These are phyloP conservation scores for Mycena capillaripes DNA, from an alignment of 768 basidiomycete species.

Conservation along the genomic window DNA sequence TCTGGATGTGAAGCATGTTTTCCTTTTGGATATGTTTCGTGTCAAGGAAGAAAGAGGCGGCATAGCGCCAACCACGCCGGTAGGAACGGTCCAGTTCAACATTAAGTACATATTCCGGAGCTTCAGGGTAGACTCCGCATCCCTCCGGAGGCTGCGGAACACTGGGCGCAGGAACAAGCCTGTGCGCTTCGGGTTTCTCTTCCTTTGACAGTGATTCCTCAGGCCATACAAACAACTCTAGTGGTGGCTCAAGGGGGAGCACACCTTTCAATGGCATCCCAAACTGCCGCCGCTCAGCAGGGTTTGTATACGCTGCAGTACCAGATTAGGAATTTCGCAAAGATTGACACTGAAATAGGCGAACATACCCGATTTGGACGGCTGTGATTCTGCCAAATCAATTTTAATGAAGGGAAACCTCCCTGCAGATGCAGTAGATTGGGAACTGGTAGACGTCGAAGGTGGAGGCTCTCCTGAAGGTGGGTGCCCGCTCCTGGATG, in stretches of 20 bases:
- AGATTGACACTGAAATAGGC: too few relatives aligned
- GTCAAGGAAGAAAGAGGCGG: conserved; percentile 9
- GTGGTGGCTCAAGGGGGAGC: not conserved
- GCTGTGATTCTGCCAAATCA: too few relatives aligned
- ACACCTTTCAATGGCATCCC: not conserved
- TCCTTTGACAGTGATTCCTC: not conserved
- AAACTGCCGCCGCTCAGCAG: not conserved
- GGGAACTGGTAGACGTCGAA: too few relatives aligned
- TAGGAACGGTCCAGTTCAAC: not conserved
- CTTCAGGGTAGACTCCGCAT: not conserved
- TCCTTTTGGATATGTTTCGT: not conserved
- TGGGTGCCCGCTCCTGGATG: too few relatives aligned
- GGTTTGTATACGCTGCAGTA: not conserved
- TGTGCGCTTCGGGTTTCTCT: not conserved
- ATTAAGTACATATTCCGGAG: not conserved
- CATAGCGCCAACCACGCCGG: conserved; percentile 3
- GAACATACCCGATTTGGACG: too few relatives aligned
- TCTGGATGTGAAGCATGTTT: conserved; percentile 5
- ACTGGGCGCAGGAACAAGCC: not conserved
- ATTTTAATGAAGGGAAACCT: too few relatives aligned
- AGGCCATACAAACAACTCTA: not conserved
- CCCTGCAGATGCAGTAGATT: too few relatives aligned
- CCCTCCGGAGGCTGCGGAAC: not conserved
- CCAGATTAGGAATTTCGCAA: too few relatives aligned
- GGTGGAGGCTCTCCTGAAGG: too few relatives aligned